Conservation (phyloP, 768 basidiomycete genomes). For the Leccinum truebloodii region DNA sequence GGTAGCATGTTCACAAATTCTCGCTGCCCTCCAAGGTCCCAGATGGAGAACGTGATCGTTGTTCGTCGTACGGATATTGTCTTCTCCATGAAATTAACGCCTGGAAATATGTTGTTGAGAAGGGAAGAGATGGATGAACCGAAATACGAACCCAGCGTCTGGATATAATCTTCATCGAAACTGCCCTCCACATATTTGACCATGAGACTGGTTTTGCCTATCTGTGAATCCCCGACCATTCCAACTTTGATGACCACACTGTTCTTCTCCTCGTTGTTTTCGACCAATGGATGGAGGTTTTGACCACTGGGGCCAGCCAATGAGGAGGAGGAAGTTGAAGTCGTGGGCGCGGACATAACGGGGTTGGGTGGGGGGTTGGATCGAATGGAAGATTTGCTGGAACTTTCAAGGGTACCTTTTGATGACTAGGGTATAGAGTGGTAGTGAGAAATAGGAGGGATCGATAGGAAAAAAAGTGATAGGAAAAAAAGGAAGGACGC, state of each 20-base stretch:
- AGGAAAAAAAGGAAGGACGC: conserved; percentile 39
- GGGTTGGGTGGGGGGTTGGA: conserved; percentile 17
- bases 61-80: conserved; percentile 97
- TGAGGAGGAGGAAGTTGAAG: conserved; percentile 45
- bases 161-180: conserved; percentile 99
- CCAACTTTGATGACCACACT: conserved; percentile 98
- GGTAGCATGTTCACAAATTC: conserved; percentile 99
- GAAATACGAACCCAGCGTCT: conserved; percentile 82
- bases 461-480: conserved; percentile 32
- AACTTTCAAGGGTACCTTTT: conserved; percentile 20
- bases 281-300: conserved; percentile 47
- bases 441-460: conserved; percentile 27
- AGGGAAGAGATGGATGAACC: not conserved
- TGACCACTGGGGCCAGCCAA: conserved; percentile 54
- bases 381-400: conserved; percentile 22
- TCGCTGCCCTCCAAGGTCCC: conserved; percentile 96
- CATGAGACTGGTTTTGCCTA: conserved; percentile 99
- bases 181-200: conserved; percentile 99
- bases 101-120: conserved; percentile 35
- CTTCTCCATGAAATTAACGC: conserved; percentile 99
- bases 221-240: conserved; percentile 99
- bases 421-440: conserved; percentile 27
- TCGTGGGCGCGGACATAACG: conserved; percentile 51
- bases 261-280: conserved; percentile 76
- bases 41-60: conserved; percentile 99